A percentile compares a stretch with the other conserved stretches of the same genome.
Evolutionary conservation across 1,139 yeast genomes (phyloP).

Genomic region (Fermentozyma sake): DNA sequence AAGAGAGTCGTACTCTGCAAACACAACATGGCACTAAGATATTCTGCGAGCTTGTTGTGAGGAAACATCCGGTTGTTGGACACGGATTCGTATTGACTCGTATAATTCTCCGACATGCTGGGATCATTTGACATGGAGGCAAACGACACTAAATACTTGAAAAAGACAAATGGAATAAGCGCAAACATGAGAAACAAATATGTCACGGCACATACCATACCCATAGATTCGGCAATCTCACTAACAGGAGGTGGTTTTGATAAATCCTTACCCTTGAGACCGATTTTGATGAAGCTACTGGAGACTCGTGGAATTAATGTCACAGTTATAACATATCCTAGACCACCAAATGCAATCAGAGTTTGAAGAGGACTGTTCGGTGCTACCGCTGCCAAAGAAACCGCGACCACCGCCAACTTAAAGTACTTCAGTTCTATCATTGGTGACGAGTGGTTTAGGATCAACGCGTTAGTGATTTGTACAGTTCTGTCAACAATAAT

Average conservation of each 20-base stretch:
- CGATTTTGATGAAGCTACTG: constrained; percentile 66
- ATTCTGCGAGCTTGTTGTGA: constrained; percentile 80
- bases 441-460: not conserved
- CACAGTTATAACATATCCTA: constrained; percentile 61
- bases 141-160: constrained; percentile 65
- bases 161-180: constrained; percentile 85
- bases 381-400: constrained; percentile 10
- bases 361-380: constrained; percentile 39
- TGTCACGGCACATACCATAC: constrained; percentile 78
- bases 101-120: constrained; percentile 29
- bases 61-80: constrained; percentile 54
- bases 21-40: constrained; percentile 77
- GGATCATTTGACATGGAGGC: constrained; percentile 33
- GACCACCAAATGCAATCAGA: constrained; percentile 58
- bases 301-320: constrained; percentile 64
- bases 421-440: constrained; percentile 4
- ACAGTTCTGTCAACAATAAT: too few relatives aligned
- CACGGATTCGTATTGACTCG: constrained; percentile 31
- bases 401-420: constrained; percentile 6
- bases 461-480: not conserved
- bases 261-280: constrained; percentile 79
- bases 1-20: constrained; percentile 78
- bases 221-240: constrained; percentile 82
- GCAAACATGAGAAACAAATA: constrained; percentile 78
- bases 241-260: constrained; percentile 62